Conservation (phyloP, 768 basidiomycete genomes). For the Leccinum longicurvipes region DNA sequence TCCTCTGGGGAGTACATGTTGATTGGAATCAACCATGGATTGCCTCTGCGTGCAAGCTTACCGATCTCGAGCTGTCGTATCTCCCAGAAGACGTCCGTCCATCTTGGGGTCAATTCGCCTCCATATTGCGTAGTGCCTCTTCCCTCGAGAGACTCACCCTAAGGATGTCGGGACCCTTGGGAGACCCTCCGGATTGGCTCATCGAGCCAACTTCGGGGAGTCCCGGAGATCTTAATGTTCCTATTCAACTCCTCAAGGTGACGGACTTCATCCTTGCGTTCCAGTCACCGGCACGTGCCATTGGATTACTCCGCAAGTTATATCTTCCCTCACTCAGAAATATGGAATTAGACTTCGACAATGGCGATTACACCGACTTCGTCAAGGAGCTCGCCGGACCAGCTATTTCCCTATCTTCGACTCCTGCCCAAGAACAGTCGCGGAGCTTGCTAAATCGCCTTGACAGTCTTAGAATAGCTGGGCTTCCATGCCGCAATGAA, state of each 20-base stretch:
- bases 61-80: conserved; percentile 57
- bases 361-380: conserved; percentile 51
- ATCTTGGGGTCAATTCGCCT: conserved; percentile 47
- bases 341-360: conserved; percentile 53
- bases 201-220: conserved; percentile 14
- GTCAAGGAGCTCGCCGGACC: conserved; percentile 38
- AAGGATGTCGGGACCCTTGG: conserved; percentile 54
- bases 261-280: conserved; percentile 46
- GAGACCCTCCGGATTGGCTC: conserved; percentile 37
- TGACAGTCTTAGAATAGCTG: conserved; percentile 49
- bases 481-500: conserved; percentile 41
- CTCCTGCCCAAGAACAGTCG: conserved; percentile 37
- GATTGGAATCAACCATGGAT: conserved; percentile 53
- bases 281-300: conserved; percentile 43
- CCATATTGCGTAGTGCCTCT: conserved; percentile 52
- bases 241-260: conserved; percentile 30
- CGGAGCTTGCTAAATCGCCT: conserved; percentile 41
- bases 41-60: conserved; percentile 31
- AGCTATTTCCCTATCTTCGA: conserved; percentile 21
- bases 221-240: conserved; percentile 25
- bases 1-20: conserved; percentile 69
- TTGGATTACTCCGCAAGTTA: conserved; percentile 24
- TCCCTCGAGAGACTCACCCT: conserved; percentile 52
- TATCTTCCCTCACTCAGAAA: conserved; percentile 34
- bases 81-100: conserved; percentile 64